Evolutionary conservation across 768 basidiomycete species (phyloP), one percentile per base, ranked within the genome.

Genomic region (Termitomyces sp.): DNA sequence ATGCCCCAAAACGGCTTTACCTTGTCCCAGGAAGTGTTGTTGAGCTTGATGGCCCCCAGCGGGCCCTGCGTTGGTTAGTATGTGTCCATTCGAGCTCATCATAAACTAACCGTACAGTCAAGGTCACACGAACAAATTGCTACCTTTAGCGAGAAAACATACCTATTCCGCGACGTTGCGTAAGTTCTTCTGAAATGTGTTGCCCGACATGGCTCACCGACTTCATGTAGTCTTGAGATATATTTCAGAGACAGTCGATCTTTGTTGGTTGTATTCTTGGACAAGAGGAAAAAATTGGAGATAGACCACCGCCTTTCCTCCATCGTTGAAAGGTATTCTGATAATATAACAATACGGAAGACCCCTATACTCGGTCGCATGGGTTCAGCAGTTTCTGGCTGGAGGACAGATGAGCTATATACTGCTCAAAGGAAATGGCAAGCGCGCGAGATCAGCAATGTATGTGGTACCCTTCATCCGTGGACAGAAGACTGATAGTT

Each of bases 241-340:
- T 96, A 95, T 71, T 93, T 97, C 77, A 87, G 84, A 62, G 95
- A 98, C 62, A 93, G 91, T 61, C 83, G 91, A 7, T 94, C 91
- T 15, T 73, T 97, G 44, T 74, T 98, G 21, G 76, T 92, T 30
- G 88, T 94, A 2, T 95, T 97, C 68, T 70, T 85, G 21, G 84
- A 84, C 56, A 83, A 83, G 63, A 73, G 79, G 58, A 81, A 81
- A 47, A 78, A 90, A 45, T 79, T 81, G 37, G 79, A 81, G 12
- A 74, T 83, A 40, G 79, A 83, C 44, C 75, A 80, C 32, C 75
- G 78, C 26, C 71, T 90, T 11, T 68, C 75, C 8, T 63, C 64
- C 12, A 78, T 84, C 43, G 71, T 84, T 17, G 68, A 70, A 22
- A 77, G 75, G 21, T 64, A 73, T 48, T 64, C 71, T 14, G 75